Evolutionary conservation across 345 rosid species (phyloP).

Genomic region (Syzygium oleosum): DNA sequence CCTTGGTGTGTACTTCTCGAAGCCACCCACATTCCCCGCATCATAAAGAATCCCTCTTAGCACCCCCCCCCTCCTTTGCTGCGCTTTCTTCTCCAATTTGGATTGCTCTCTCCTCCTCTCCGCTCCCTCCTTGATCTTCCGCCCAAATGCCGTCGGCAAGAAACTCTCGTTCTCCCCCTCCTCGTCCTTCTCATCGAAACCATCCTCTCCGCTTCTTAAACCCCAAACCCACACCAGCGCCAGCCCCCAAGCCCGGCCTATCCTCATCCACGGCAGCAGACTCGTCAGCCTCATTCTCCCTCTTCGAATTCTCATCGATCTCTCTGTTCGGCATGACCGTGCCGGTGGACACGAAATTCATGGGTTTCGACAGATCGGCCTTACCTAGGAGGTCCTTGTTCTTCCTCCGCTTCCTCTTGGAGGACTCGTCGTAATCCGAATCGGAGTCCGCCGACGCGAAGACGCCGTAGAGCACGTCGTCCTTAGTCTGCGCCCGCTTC

Average conservation of each 20-base stretch:
- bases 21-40: conserved; percentile 42
- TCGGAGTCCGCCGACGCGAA: conserved; percentile 37
- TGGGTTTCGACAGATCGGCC: conserved; percentile 62
- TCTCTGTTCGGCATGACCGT: conserved; percentile 56
- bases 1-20: conserved; percentile 69
- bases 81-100: conserved; percentile 41
- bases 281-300: conserved; percentile 20
- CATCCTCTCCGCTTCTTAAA: conserved; percentile 6
- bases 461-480: conserved; percentile 50
- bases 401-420: conserved; percentile 41
- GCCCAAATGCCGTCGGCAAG: conserved; percentile 56
- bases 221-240: conserved; percentile 25
- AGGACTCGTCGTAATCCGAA: conserved; percentile 32
- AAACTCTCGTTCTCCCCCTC: conserved; percentile 11
- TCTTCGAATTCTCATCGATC: conserved; percentile 45
- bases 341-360: conserved; percentile 66
- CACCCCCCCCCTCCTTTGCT: conserved; percentile 18
- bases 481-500: conserved; percentile 56
- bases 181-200: conserved; percentile 13
- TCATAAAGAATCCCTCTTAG: conserved; percentile 25
- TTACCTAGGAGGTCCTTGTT: conserved; percentile 38
- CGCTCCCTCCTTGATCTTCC: conserved; percentile 65
- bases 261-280: conserved; percentile 6
- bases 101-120: conserved; percentile 49
- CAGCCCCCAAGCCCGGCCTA: conserved; percentile 50